phyloP scores from a whole-genome alignment of 2,329 filamentous ascomycete genomes.

The Cryphonectria japonica region DNA sequence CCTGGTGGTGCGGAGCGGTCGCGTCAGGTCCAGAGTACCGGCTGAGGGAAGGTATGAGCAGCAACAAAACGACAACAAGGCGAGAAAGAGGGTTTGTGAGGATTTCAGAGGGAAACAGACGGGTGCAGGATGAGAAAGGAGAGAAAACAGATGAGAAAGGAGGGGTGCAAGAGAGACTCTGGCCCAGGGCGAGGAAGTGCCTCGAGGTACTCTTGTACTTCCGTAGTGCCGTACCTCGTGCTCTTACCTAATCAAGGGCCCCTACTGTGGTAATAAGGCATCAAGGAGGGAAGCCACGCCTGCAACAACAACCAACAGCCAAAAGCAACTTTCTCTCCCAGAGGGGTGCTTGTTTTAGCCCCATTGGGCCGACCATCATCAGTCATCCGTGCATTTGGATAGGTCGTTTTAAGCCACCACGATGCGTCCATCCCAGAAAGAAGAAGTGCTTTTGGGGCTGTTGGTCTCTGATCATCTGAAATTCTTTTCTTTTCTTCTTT shows the following conservation, averaged over 20 bases:
- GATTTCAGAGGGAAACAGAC: neutral
- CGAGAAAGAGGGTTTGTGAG: neutral
- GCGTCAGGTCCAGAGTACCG: constrained; percentile 4
- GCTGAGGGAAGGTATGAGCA: neutral
- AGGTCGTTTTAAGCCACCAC: neutral
- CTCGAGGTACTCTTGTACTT: constrained; percentile 14
- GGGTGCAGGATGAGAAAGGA: neutral
- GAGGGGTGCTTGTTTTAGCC: neutral
- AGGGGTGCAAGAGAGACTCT: constrained; percentile 5
- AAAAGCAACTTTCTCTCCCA: neutral
- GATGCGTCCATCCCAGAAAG: neutral
- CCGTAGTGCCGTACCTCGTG: constrained; percentile 4
- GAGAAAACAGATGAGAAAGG: constrained; percentile 1
- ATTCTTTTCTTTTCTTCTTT: neutral
- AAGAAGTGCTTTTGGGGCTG: neutral
- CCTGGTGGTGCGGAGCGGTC: neutral
- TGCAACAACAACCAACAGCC: neutral
- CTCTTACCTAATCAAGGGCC: constrained; percentile 10
- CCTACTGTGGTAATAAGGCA: neutral
- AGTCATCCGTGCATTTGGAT: neutral
- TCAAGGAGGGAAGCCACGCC: constrained; percentile 1
- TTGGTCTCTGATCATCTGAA: neutral
- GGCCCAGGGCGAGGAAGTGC: constrained; percentile 6
- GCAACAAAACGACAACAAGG: neutral
- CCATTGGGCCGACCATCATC: neutral